A percentile compares a stretch with the other conserved stretches of the same genome.
Conservation (phyloP, 1,284 basidiomycete genomes). For the Xerocomus amazonicus region DNA sequence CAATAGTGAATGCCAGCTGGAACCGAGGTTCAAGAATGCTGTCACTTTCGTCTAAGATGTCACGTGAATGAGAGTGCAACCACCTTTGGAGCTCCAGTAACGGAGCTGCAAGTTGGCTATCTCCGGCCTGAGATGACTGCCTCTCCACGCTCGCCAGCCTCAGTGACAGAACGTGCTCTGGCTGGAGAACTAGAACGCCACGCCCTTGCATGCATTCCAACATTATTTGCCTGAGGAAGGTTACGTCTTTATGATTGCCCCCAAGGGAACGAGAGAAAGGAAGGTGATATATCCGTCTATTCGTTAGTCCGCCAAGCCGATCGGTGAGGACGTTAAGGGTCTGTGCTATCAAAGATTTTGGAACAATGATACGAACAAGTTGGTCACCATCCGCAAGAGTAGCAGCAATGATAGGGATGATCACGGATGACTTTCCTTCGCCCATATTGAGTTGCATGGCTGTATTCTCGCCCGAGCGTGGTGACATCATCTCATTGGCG, state of each 20-base stretch:
- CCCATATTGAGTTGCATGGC: slow-evolving; percentile 1
- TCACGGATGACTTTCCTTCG: slow-evolving; percentile 2
- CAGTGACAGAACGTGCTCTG: background rate
- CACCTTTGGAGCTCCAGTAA: background rate
- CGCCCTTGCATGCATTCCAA: background rate
- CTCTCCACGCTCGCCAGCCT: slow-evolving; percentile 1
- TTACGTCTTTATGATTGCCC: too few relatives aligned
- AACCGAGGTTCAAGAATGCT: slow-evolving; percentile 46
- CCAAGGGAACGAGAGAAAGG: background rate
- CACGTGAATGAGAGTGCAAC: slow-evolving; percentile 30
- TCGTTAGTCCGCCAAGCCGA: slow-evolving; percentile 2
- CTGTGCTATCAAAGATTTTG: background rate
- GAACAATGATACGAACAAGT: background rate
- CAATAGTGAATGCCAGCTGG: slow-evolving; percentile 46
- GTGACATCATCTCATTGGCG: background rate
- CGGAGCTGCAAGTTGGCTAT: background rate
- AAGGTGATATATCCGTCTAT: slow-evolving; percentile 2
- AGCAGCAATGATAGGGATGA: background rate
- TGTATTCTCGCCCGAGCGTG: background rate
- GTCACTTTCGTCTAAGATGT: slow-evolving; percentile 51
- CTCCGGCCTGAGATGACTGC: background rate
- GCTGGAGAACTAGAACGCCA: background rate
- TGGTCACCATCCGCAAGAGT: background rate
- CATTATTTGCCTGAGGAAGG: background rate
- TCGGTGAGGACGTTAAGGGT: background rate